Base-by-base conservation (phyloP, 2,329 filamentous ascomycete genomes). In the Didymosphaeria variabile region DNA sequence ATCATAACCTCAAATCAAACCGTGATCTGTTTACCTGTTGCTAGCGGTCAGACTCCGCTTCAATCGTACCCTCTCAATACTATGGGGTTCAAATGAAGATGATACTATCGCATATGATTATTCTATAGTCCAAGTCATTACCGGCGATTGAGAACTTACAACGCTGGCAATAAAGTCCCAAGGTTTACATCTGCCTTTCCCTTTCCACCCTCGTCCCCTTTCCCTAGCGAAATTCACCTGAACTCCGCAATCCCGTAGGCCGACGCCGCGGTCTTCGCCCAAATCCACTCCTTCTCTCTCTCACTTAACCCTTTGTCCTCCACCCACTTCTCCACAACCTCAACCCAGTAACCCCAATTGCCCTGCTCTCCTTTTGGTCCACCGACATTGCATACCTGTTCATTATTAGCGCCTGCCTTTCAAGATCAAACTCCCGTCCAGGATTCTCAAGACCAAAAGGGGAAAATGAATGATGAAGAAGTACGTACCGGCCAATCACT, bases 401-500 rank as follows among this genome's bases (percentile, higher is more conserved):
- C 19, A 23, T 36, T 8, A 15, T 36, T 15, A 36, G 34, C 10
- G 4, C 34, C 15, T 12, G 34, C 26, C 26, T 29, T 6, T 29
- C 26, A 29, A 29, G 26, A 29, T 29, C 4, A 2, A 4, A 7
- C 38, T 40, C 5, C 5, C 13, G 10, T n/a, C n/a, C 5, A 40
- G 38, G 7, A 2, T 13, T 23, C 10, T 23, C 7, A 10, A 45
- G 3, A 21, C 6, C 10, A 32, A 32, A 32, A 13, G 26, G 15
- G 1, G 7, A 17, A 9, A 1, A 50, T 29, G 15, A 32, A 50
- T 3, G 9, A 29, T 2, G 26, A 32, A 79, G 19, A 23, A 17
- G 12, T 19, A 45, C 42, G 5, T 19, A 97, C 90, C 2, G 94
- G 94, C 94, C 94, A 98, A 78, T 97, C 93, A 66, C 91, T 94